These are phyloP conservation scores for Agarophyton chilense DNA, from an alignment of 23 red algal species.

Conservation along the genomic window DNA sequence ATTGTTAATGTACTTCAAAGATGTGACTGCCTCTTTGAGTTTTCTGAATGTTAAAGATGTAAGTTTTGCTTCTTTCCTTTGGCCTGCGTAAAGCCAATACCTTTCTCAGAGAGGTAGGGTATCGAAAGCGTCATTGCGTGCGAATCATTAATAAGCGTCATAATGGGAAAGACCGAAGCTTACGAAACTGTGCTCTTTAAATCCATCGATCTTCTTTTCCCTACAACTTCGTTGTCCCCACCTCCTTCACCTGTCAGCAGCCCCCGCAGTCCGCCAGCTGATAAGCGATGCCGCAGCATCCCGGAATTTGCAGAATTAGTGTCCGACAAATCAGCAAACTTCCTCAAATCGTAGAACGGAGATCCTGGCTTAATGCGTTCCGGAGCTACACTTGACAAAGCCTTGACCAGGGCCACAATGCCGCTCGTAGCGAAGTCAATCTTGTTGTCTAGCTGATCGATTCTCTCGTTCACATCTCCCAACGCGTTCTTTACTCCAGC, in stretches of 20 bases:
- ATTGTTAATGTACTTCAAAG: too few species aligned
- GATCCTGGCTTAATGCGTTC: constrained; percentile 27
- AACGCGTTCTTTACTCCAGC: neutral
- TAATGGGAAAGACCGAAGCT: neutral
- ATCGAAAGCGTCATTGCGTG: neutral
- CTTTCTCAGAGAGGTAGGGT: neutral
- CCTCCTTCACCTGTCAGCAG: neutral
- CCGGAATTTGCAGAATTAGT: neutral
- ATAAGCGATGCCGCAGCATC: constrained; percentile 39
- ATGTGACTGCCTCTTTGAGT: too few species aligned
- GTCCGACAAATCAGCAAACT: constrained; percentile 7
- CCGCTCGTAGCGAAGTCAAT: constrained; percentile 47
- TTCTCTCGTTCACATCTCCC: constrained; percentile 39
- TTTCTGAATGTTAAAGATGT: too few species aligned
- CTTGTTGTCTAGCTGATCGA: constrained; percentile 62
- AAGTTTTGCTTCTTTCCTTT: too few species aligned
- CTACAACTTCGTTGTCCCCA: neutral
- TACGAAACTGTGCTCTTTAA: neutral
- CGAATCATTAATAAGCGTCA: constrained; percentile 10
- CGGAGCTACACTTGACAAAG: constrained; percentile 33
- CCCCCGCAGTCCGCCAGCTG: constrained; percentile 7
- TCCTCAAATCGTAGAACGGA: constrained; percentile 37
- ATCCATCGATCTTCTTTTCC: constrained; percentile 23
- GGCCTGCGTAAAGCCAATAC: too few species aligned
- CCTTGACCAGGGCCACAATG: constrained; percentile 47